A percentile compares a stretch with the other conserved stretches of the same genome.
These are phyloP conservation scores for Platanus orientalis DNA, from an alignment of 164 flowering plant species.

Conservation along the genomic window DNA sequence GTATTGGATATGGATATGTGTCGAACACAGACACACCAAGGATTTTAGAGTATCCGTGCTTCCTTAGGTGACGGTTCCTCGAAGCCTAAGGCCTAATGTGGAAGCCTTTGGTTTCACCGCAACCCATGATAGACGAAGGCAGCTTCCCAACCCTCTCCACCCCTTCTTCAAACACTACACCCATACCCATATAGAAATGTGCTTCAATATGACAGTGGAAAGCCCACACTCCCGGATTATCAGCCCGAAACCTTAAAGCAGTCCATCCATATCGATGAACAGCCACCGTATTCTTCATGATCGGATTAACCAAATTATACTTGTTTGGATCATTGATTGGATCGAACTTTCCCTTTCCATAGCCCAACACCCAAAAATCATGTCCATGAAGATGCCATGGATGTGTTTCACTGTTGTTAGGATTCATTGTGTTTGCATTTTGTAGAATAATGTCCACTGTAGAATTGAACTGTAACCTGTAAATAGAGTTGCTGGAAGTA, in stretches of 20 bases:
- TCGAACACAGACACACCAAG: no score
- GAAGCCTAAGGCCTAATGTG: background rate
- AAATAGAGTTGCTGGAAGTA: conserved; percentile 38
- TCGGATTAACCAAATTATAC: conserved; percentile 58
- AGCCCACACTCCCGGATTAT: conserved; percentile 80
- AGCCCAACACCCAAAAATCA: conserved; percentile 86
- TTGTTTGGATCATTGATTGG: conserved; percentile 31
- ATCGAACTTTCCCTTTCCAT: conserved; percentile 63
- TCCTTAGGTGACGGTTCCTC: no score
- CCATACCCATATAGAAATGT: conserved; percentile 84
- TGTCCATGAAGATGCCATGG: conserved; percentile 97
- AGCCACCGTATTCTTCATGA: conserved; percentile 76
- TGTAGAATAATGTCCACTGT: conserved; percentile 67
- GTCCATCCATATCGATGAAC: conserved; percentile 75
- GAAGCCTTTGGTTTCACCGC: conserved; percentile 40
- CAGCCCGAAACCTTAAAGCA: conserved; percentile 58
- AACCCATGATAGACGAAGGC: conserved; percentile 65
- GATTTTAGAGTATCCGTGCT: no score
- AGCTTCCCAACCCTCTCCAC: conserved; percentile 52
- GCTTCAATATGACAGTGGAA: conserved; percentile 88
- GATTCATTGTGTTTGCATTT: conserved; percentile 49
- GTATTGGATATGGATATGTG: no score
- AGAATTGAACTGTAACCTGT: conserved; percentile 46
- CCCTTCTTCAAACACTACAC: conserved; percentile 73
- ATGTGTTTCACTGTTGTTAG: conserved; percentile 63